A percentile compares a stretch with the other conserved stretches of the same genome.
Evolutionary conservation across 768 basidiomycete genomes (phyloP).

Genomic region (Dacryopinax primogenitus): DNA sequence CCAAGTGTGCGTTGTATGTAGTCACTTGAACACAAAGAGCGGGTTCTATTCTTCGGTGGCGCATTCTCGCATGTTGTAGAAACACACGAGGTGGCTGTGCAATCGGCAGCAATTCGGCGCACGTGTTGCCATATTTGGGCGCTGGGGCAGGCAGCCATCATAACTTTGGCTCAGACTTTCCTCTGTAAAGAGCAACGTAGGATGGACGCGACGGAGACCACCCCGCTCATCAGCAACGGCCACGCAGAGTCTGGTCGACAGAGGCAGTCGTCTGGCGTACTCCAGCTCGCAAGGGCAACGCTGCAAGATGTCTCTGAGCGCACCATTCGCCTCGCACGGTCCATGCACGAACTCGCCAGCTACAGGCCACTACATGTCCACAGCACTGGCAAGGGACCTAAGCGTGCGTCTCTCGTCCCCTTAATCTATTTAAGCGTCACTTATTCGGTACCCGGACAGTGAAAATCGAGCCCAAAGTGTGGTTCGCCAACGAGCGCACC

Average conservation of each 20-base stretch:
- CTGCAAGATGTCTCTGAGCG: not conserved
- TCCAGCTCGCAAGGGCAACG: not conserved
- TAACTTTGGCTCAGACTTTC: not conserved
- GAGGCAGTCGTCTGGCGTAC: not conserved
- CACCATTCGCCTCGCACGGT: not conserved
- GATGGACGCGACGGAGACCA: not conserved
- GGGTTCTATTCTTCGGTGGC: too few species aligned
- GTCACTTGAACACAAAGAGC: too few species aligned
- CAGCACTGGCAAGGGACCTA: not conserved
- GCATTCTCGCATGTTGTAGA: too few species aligned
- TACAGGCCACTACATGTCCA: not conserved
- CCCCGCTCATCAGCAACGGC: not conserved
- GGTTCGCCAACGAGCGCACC: slow-evolving; percentile 94
- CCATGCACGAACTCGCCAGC: not conserved
- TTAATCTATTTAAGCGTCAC: too few species aligned
- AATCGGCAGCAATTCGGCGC: too few species aligned
- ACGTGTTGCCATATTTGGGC: too few species aligned
- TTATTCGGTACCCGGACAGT: slow-evolving; percentile 30
- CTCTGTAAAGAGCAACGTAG: not conserved
- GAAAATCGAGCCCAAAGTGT: slow-evolving; percentile 87
- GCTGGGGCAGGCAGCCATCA: too few species aligned
- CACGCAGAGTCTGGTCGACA: not conserved
- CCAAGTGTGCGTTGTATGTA: too few species aligned
- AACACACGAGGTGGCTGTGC: too few species aligned
- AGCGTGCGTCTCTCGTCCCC: too few species aligned